phyloP scores from a whole-genome alignment of 2,329 filamentous ascomycete species.

The Trichoderma atroviride region DNA sequence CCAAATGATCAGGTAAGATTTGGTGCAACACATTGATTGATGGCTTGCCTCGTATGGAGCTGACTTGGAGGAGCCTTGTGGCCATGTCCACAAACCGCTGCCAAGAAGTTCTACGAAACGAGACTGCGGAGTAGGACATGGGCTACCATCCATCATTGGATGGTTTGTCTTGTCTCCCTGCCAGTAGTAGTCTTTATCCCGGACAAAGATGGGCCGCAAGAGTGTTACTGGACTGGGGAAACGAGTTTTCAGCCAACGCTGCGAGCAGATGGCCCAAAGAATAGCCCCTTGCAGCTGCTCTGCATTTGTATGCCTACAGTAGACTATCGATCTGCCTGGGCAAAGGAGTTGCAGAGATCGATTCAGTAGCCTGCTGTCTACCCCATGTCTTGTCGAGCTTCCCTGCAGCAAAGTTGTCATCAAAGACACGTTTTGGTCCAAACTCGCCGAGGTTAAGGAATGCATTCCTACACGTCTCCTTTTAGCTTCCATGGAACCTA shows the following conservation, averaged over 20 bases:
- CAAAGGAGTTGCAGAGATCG: background rate
- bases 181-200: background rate
- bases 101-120: conserved; percentile 10
- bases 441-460: background rate
- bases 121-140: background rate
- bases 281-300: background rate
- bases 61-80: background rate
- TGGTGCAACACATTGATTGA: background rate
- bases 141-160: background rate
- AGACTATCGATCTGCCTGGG: background rate
- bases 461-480: background rate
- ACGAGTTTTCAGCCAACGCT: background rate
- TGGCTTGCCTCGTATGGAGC: background rate
- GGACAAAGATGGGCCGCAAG: background rate
- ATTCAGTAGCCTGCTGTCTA: background rate
- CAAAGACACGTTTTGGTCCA: background rate
- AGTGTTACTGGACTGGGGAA: background rate
- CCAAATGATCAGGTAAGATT: background rate
- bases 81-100: background rate
- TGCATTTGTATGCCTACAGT: background rate
- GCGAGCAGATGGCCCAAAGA: background rate
- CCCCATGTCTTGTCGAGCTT: conserved; percentile 11
- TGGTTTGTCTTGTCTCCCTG: background rate
- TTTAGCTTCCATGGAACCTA: background rate
- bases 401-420: conserved; percentile 6